A percentile compares a stretch with the other conserved stretches of the same genome.
Conservation (phyloP, 2,329 filamentous ascomycete genomes). For the Colletotrichum australisinense region DNA sequence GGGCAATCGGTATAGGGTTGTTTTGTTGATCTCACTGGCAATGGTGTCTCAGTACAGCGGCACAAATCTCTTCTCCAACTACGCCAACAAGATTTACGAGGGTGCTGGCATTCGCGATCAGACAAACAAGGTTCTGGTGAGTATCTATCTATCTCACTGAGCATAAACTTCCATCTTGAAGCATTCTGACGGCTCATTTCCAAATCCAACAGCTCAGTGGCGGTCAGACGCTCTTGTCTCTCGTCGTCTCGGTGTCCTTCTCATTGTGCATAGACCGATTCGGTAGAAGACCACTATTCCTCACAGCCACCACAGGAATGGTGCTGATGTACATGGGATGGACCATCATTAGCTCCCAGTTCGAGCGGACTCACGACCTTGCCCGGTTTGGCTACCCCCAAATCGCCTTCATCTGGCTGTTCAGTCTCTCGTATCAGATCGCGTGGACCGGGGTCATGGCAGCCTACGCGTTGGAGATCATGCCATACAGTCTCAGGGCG, state of each 20-base stretch:
- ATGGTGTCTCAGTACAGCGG: background rate
- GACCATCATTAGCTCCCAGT: background rate
- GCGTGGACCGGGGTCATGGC: background rate
- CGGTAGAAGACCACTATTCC: background rate
- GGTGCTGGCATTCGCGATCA: background rate
- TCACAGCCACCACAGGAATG: constrained; percentile 3
- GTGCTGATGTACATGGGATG: background rate
- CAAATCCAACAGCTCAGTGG: background rate
- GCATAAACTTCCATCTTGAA: background rate
- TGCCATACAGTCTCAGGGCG: background rate
- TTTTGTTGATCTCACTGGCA: background rate
- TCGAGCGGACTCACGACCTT: background rate
- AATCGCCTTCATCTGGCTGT: background rate
- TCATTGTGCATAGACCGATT: background rate
- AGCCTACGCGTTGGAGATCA: background rate
- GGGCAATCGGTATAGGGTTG: background rate
- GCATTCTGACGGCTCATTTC: background rate
- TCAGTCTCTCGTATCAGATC: background rate
- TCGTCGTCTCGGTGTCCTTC: background rate
- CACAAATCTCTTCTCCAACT: background rate
- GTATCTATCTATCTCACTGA: too few species aligned
- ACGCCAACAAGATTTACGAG: constrained; percentile 4
- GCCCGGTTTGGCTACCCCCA: background rate
- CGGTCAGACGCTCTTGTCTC: background rate
- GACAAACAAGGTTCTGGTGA: background rate